Percentiles rank a stretch among this genome's conserved stretches.
These are phyloP conservation scores for Carex scoparia DNA, from an alignment of 176 grass and related monocot species.

Conservation along the genomic window DNA sequence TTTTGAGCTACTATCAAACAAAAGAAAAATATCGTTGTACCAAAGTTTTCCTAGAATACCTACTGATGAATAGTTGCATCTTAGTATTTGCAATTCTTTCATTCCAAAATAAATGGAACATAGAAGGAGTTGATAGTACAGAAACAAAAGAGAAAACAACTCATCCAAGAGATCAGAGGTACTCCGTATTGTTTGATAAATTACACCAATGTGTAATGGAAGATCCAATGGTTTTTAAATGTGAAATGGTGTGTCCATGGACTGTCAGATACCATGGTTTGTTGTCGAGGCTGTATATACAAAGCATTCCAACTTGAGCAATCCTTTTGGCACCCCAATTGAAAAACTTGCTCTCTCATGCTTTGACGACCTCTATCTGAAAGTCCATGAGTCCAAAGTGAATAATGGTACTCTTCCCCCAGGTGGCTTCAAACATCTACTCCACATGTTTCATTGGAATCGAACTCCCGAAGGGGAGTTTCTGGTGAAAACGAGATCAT, in stretches of 20 bases:
- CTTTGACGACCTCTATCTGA: background rate
- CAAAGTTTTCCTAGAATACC: background rate
- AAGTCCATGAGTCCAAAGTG: background rate
- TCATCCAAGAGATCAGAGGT: accelerated
- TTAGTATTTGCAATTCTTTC: background rate
- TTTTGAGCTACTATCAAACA: background rate
- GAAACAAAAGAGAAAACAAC: too few species aligned
- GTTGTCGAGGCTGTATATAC: background rate
- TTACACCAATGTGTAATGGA: too few species aligned
- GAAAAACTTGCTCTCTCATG: background rate
- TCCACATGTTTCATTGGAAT: too few species aligned
- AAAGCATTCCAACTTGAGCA: background rate
- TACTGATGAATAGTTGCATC: background rate
- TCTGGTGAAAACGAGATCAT: background rate
- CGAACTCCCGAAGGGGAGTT: background rate
- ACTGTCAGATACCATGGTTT: background rate
- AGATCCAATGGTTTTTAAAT: too few species aligned
- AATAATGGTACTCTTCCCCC: too few species aligned
- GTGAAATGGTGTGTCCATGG: background rate
- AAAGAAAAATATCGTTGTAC: too few species aligned
- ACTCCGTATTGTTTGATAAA: too few species aligned
- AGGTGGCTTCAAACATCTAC: too few species aligned
- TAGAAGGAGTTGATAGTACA: too few species aligned
- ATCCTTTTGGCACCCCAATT: background rate
- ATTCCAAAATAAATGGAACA: too few species aligned